A percentile compares a stretch with the other conserved stretches of the same genome.
Conservation (phyloP, 2,329 filamentous ascomycete species). For the Pseudocercospora eumusae region DNA sequence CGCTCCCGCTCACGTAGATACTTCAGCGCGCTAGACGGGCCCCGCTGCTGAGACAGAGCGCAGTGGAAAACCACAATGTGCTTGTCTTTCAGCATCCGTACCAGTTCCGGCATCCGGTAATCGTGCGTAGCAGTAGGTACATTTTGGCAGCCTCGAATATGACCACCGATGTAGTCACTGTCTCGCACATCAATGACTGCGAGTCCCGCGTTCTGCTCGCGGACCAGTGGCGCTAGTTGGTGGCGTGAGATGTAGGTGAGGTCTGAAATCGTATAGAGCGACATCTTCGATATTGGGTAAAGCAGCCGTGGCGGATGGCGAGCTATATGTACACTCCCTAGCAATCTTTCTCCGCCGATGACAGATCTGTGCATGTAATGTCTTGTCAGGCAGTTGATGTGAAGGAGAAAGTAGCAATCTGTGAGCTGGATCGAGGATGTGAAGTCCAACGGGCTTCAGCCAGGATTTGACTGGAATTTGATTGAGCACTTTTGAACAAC, state of each 20-base stretch:
- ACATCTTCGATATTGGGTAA: conserved; percentile 4
- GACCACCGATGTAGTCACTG: conserved; percentile 84
- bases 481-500: neutral
- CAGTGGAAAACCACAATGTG: conserved; percentile 93
- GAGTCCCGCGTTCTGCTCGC: conserved; percentile 44
- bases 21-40: conserved; percentile 77
- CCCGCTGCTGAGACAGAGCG: conserved; percentile 84
- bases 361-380: neutral
- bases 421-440: neutral
- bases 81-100: conserved; percentile 73
- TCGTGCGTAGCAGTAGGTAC: conserved; percentile 74
- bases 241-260: conserved; percentile 69
- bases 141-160: conserved; percentile 77
- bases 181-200: conserved; percentile 90
- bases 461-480: neutral
- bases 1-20: conserved; percentile 73
- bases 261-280: conserved; percentile 57
- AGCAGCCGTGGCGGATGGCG: neutral
- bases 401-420: neutral
- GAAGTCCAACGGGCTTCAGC: neutral
- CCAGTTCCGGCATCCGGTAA: conserved; percentile 75
- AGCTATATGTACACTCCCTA: neutral
- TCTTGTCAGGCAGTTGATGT: neutral
- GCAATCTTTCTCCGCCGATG: neutral
- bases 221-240: conserved; percentile 65